A percentile compares a stretch with the other conserved stretches of the same genome.
phyloP scores from a whole-genome alignment of 495 filamentous ascomycete species.

The Neurospora pannonica region DNA sequence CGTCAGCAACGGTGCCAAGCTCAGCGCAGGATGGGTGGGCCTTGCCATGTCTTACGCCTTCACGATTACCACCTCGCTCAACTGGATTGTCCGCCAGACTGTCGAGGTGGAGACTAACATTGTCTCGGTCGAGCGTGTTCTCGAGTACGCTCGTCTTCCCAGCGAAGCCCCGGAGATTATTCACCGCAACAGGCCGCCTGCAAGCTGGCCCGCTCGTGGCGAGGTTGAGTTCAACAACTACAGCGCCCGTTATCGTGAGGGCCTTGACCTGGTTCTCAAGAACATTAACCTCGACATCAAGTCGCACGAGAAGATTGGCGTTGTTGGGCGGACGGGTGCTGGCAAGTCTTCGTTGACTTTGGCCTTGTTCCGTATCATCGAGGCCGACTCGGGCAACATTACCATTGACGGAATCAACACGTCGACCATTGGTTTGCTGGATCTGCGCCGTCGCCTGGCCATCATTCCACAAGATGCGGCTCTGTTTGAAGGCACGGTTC shows the following conservation, averaged over 20 bases:
- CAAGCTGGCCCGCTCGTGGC: conserved; percentile 87
- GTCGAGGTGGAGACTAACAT: conserved; percentile 99
- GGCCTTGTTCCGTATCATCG: conserved; percentile 92
- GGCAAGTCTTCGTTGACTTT: conserved; percentile 94
- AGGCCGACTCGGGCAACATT: conserved; percentile 69
- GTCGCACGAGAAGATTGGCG: conserved; percentile 94
- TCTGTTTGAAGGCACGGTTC: conserved; percentile 89
- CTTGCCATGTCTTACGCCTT: conserved; percentile 94
- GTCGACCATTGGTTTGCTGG: conserved; percentile 78
- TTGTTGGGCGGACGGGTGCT: conserved; percentile 92
- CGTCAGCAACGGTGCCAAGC: conserved; percentile 56
- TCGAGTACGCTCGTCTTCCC: conserved; percentile 89
- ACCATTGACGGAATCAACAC: conserved; percentile 85
- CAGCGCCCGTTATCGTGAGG: conserved; percentile 84
- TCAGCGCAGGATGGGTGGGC: conserved; percentile 77
- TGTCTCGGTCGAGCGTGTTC: conserved; percentile 93
- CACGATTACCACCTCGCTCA: conserved; percentile 95
- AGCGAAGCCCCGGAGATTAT: conserved; percentile 95
- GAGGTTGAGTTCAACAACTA: conserved; percentile 88
- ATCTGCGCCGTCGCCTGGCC: conserved; percentile 80
- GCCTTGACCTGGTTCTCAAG: conserved; percentile 85
- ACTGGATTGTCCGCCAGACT: conserved; percentile 99
- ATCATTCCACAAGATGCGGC: conserved; percentile 99
- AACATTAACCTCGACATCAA: conserved; percentile 86
- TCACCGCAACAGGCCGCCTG: conserved; percentile 72